These are phyloP conservation scores for Picochlorum sp. DNA, from an alignment of 139 green algal genomes.

Conservation along the genomic window DNA sequence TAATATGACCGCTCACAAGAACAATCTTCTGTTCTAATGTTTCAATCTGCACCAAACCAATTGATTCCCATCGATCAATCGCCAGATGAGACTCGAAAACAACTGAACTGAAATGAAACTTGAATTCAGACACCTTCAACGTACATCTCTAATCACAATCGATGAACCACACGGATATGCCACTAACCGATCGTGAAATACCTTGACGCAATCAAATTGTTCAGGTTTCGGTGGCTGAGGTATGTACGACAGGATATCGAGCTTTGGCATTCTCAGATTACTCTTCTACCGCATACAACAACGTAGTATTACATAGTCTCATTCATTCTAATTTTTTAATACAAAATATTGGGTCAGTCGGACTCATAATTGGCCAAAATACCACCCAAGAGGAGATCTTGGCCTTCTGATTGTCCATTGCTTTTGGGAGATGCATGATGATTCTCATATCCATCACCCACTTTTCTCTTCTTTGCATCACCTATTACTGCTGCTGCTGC, in stretches of 20 bases:
- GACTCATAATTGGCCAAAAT: too few species aligned
- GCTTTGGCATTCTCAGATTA: not conserved
- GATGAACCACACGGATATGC: slow-evolving; percentile 55
- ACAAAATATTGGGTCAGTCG: too few species aligned
- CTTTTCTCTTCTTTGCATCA: too few species aligned
- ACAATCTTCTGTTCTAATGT: slow-evolving; percentile 23
- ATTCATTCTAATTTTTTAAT: too few species aligned
- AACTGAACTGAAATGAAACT: not conserved
- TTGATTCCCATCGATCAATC: not conserved
- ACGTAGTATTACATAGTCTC: too few species aligned
- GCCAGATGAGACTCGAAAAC: not conserved
- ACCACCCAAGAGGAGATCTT: too few species aligned
- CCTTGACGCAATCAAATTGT: not conserved
- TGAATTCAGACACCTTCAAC: slow-evolving; percentile 6
- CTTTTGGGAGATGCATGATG: too few species aligned
- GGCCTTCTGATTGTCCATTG: too few species aligned
- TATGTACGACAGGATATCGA: not conserved
- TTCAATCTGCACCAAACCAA: slow-evolving; percentile 28
- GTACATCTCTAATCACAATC: slow-evolving; percentile 45
- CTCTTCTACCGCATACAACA: too few species aligned
- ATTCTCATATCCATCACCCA: too few species aligned
- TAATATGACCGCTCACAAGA: slow-evolving; percentile 2
- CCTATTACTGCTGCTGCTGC: too few species aligned
- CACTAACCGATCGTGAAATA: slow-evolving; percentile 35
- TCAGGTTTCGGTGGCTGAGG: not conserved